phyloP scores from a whole-genome alignment of 1,139 yeast species.

The Yamadazyma taylorii region DNA sequence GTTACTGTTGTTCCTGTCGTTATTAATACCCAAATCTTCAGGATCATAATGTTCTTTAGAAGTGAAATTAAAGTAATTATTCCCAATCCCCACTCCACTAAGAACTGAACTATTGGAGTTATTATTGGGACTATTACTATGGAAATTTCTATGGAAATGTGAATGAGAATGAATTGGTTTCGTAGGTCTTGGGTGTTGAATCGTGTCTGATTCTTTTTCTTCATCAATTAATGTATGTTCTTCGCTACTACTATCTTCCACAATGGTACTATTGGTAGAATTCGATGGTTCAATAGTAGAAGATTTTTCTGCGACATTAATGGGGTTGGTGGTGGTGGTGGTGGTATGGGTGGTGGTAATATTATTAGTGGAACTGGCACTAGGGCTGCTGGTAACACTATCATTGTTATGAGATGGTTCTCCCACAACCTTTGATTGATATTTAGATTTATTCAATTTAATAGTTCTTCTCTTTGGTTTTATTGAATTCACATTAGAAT shows the following conservation, averaged over 20 bases:
- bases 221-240: slow-evolving; percentile 15
- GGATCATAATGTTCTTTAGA: slow-evolving; percentile 25
- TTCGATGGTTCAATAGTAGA: too few relatives aligned
- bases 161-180: slow-evolving; percentile 20
- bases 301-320: too few relatives aligned
- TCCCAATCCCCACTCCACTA: slow-evolving; percentile 40
- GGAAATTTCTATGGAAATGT: slow-evolving; percentile 18
- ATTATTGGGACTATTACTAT: slow-evolving; percentile 15
- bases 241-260: slow-evolving; percentile 9
- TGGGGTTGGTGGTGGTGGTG: background rate
- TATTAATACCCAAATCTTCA: slow-evolving; percentile 13
- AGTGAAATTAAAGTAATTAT: slow-evolving; percentile 34
- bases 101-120: slow-evolving; percentile 20
- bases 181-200: slow-evolving; percentile 27
- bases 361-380: background rate
- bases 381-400: background rate
- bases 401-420: slow-evolving; percentile 3
- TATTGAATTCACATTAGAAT: slow-evolving; percentile 20
- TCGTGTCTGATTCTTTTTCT: slow-evolving; percentile 16
- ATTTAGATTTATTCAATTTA: slow-evolving; percentile 30
- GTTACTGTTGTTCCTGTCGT: slow-evolving; percentile 11
- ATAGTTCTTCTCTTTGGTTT: slow-evolving; percentile 53
- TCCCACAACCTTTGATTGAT: too few relatives aligned
- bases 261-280: background rate
- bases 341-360: background rate